phyloP scores from a whole-genome alignment of 257 asterid species.

The Anisodus acutangulus region DNA sequence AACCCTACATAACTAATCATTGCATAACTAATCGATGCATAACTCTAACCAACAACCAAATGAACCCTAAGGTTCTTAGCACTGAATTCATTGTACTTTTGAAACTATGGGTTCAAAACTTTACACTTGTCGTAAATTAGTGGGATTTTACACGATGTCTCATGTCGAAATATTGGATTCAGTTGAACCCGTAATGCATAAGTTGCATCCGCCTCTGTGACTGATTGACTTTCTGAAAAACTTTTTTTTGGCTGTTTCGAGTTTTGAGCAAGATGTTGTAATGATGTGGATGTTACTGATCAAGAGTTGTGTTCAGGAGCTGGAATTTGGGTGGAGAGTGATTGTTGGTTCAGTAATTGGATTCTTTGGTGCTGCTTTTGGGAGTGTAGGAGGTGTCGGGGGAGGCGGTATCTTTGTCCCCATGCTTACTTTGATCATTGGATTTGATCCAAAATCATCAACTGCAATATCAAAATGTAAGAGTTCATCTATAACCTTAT shows the following conservation, averaged over 20 bases:
- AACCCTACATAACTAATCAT: too few species aligned
- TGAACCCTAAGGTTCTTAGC: neutral
- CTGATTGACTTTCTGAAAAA: neutral
- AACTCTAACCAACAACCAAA: too few species aligned
- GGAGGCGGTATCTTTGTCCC: constrained; percentile 74
- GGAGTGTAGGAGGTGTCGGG: constrained; percentile 69
- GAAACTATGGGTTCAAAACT: neutral
- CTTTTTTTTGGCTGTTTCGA: neutral
- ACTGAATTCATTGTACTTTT: neutral
- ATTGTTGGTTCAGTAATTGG: constrained; percentile 56
- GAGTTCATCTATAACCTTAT: neutral
- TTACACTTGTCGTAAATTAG: too few species aligned
- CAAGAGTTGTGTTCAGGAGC: constrained; percentile 38
- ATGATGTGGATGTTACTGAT: neutral
- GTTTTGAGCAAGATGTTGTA: neutral
- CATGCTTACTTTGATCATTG: constrained; percentile 57
- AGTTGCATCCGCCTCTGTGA: neutral
- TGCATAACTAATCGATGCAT: too few species aligned
- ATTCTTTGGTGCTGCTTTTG: constrained; percentile 73
- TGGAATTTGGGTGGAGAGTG: constrained; percentile 63
- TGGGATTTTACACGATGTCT: too few species aligned
- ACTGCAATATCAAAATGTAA: constrained; percentile 70
- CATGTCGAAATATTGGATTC: too few species aligned
- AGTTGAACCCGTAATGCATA: neutral
- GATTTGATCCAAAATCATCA: constrained; percentile 63